These are phyloP conservation scores for Ceratorhiza oryzae-sativae DNA, from an alignment of 1,284 basidiomycete species.

Conservation along the genomic window DNA sequence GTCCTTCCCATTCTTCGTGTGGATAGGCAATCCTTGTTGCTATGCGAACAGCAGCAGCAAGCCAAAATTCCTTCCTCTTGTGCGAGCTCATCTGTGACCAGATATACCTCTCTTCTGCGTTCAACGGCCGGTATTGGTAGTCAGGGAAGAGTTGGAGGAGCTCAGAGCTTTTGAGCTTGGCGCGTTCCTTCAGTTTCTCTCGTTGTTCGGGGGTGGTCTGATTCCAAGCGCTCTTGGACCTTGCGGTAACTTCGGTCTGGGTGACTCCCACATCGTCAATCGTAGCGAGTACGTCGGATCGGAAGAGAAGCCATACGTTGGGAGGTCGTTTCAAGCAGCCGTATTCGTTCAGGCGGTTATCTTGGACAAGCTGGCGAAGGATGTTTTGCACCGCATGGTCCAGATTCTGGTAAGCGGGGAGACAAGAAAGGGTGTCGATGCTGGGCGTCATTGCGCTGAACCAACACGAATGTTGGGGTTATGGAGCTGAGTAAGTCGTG, in stretches of 20 bases:
- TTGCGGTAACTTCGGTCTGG: conserved; percentile 5
- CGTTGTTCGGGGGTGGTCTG: background rate
- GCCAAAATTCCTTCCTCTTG: conserved; percentile 15
- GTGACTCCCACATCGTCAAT: background rate
- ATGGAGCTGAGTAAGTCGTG: background rate
- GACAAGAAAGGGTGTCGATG: background rate
- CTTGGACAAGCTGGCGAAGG: background rate
- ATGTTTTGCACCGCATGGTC: background rate
- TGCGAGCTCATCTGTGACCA: background rate
- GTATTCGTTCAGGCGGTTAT: conserved; percentile 3
- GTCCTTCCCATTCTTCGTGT: background rate
- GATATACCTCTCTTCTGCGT: background rate
- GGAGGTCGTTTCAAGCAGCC: conserved; percentile 23
- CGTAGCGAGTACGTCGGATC: conserved; percentile 5
- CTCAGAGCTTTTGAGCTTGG: background rate
- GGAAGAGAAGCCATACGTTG: conserved; percentile 19
- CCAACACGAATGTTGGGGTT: background rate
- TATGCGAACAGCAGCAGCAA: conserved; percentile 16
- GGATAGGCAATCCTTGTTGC: background rate
- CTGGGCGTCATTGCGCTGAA: background rate
- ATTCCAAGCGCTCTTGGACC: background rate
- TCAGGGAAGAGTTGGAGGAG: background rate
- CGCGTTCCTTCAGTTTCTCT: background rate
- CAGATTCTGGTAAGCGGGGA: background rate
- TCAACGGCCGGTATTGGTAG: conserved; percentile 1